Conservation (phyloP, 2,329 filamentous ascomycete genomes). For the Penicillium sclerotigenum region DNA sequence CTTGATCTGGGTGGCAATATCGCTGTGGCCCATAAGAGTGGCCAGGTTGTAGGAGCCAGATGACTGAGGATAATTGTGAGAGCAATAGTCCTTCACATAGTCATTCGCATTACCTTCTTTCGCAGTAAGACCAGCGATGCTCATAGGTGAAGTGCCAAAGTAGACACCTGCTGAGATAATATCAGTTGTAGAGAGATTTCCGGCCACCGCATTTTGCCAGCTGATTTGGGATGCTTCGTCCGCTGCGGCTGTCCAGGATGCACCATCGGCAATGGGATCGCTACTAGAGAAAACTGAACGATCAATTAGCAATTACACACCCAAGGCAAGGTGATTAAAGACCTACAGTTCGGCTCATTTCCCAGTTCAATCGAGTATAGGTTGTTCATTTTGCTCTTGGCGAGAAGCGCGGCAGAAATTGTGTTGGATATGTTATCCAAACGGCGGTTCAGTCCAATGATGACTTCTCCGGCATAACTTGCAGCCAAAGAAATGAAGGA, state of each 20-base stretch:
- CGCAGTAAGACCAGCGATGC: constrained; percentile 36
- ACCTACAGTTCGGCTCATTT: constrained; percentile 56
- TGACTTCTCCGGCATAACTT: constrained; percentile 50
- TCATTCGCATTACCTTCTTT: constrained; percentile 37
- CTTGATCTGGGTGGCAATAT: constrained; percentile 41
- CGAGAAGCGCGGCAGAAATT: constrained; percentile 50
- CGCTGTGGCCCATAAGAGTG: constrained; percentile 47
- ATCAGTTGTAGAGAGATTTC: constrained; percentile 25
- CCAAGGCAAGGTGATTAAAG: background rate
- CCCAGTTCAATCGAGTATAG: constrained; percentile 56
- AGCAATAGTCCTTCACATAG: constrained; percentile 45
- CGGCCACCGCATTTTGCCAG: constrained; percentile 35
- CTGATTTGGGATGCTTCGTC: constrained; percentile 33
- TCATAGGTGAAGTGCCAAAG: constrained; percentile 36
- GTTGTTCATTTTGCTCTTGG: constrained; percentile 47
- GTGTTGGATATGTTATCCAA: constrained; percentile 55
- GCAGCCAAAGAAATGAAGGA: constrained; percentile 52
- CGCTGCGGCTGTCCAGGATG: constrained; percentile 30
- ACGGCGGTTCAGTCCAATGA: constrained; percentile 53
- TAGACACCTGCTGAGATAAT: constrained; percentile 38
- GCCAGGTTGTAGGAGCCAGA: constrained; percentile 38
- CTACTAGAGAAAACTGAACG: constrained; percentile 21
- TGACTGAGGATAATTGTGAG: constrained; percentile 51
- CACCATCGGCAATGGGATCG: constrained; percentile 27
- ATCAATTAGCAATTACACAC: background rate